A percentile compares a stretch with the other conserved stretches of the same genome.
phyloP scores from a whole-genome alignment of 2,329 filamentous ascomycete genomes.

The Fusarium verrucosum region DNA sequence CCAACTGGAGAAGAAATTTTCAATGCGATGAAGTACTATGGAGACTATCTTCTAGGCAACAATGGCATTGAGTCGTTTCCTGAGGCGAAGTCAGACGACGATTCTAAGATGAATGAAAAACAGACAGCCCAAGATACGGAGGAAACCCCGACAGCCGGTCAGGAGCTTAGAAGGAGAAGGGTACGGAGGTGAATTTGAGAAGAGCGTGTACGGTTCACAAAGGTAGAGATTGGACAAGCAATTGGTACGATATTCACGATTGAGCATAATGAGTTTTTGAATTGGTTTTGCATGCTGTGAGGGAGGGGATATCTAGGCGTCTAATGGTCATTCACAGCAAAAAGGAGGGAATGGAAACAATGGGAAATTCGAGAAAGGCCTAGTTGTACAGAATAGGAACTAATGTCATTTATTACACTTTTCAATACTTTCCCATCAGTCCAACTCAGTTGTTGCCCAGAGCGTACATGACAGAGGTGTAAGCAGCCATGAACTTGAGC shows the following conservation, averaged over 20 bases:
- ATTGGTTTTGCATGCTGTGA: conserved; percentile 8
- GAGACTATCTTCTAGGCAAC: conserved; percentile 78
- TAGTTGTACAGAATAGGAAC: conserved; percentile 17
- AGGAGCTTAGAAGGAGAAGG: conserved; percentile 47
- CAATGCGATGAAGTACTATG: conserved; percentile 83
- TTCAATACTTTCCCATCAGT: not conserved
- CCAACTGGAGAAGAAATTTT: conserved; percentile 90
- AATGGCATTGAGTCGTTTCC: conserved; percentile 67
- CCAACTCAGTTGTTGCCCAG: conserved; percentile 45
- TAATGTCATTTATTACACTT: conserved; percentile 12
- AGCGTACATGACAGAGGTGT: conserved; percentile 53
- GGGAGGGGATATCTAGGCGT: conserved; percentile 27
- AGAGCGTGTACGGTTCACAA: not conserved
- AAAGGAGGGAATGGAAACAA: conserved; percentile 25
- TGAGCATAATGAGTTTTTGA: conserved; percentile 28
- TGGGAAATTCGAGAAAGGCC: conserved; percentile 15
- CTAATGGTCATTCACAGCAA: conserved; percentile 24
- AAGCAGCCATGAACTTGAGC: conserved; percentile 57
- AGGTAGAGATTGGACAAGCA: conserved; percentile 8
- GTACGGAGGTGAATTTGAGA: conserved; percentile 40
- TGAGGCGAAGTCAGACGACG: conserved; percentile 37
- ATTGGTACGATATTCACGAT: conserved; percentile 17
- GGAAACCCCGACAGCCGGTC: conserved; percentile 25
- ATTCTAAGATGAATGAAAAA: conserved; percentile 17
- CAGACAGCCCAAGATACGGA: not conserved